Base-by-base conservation (phyloP, 2,329 filamentous ascomycete species). In the Cytospora piceae region DNA sequence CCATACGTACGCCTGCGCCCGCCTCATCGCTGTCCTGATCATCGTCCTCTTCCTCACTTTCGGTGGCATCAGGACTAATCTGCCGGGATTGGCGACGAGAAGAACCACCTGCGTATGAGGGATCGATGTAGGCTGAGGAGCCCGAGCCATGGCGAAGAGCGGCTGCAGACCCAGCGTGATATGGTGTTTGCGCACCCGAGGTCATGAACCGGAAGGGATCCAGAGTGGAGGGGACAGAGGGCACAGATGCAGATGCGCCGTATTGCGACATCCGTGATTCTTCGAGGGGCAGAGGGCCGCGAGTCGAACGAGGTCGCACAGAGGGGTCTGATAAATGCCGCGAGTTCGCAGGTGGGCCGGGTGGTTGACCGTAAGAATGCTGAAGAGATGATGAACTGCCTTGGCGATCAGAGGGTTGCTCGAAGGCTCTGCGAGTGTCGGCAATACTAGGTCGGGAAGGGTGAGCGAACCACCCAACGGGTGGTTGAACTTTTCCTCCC, bases 141-240 rank as follows among this genome's bases (percentile, higher is more conserved):
- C 77, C 78, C 20, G 77, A 76, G 20, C 73, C 71, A 58, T 77
- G 75, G 60, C 79, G 76, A 69, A 77, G 77, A 55, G 77, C 73
- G 57, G 72, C 73, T 56, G 74, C 70, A 69, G 76, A 73, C 60
- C 72, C 73, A 61, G 73, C 68, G 34, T 75, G 71, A 61, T 77
- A 74, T 17, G 79, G 70, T 61, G 73, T 74, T 37, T 78, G 79
- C 42, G 82, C 72, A 15, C 80, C 81, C 27, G 75, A 76, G 4
- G 80, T 82, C 74, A 85, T 83, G 71, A 82, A 87, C 67, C 80
- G 79, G 66, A 87, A 86, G 5, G 84, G 83, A 66, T 87, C 81
- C 17, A 76, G 64, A 5, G 69, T 72, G 24, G 74, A 72, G 24
- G 72, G 72, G 20, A 73, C 71, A 15, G 74, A 73, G n/a, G 74